These are phyloP conservation scores for Mesembryanthemum crystallinum DNA, from an alignment of 148 eudicot species.

Conservation along the genomic window DNA sequence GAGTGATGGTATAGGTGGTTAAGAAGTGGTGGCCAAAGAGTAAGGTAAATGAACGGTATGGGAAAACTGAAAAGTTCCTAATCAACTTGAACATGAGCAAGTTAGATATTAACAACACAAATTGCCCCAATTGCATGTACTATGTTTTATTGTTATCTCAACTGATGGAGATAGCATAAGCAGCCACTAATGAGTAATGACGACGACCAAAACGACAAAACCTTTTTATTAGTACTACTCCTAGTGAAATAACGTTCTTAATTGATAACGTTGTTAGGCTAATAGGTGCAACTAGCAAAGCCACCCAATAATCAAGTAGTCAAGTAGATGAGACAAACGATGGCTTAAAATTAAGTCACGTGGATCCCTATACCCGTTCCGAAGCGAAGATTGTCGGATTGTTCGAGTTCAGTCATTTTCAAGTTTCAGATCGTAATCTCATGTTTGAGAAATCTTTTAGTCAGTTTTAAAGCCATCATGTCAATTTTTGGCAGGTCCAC, in stretches of 20 bases:
- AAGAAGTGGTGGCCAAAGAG: not conserved
- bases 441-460: too few relatives aligned
- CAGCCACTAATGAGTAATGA: not conserved
- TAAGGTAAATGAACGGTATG: not conserved
- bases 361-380: too few relatives aligned
- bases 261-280: too few relatives aligned
- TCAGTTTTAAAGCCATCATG: too few relatives aligned
- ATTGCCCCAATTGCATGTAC: conserved; percentile 11
- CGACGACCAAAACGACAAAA: not conserved
- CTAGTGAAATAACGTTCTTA: too few relatives aligned
- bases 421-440: too few relatives aligned
- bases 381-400: too few relatives aligned
- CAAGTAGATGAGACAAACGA: not conserved
- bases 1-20: not conserved
- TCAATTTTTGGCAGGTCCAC: too few relatives aligned
- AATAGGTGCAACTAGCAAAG: too few relatives aligned
- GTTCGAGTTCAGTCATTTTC: too few relatives aligned
- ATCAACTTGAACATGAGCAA: not conserved
- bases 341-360: not conserved
- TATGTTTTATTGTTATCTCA: not conserved
- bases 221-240: not conserved
- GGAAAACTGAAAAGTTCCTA: not conserved
- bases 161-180: conserved; percentile 1
- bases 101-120: conserved; percentile 1
- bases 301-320: conserved; percentile 14